Base-by-base conservation (phyloP, 257 asterid species). In the Osmanthus fragrans region DNA sequence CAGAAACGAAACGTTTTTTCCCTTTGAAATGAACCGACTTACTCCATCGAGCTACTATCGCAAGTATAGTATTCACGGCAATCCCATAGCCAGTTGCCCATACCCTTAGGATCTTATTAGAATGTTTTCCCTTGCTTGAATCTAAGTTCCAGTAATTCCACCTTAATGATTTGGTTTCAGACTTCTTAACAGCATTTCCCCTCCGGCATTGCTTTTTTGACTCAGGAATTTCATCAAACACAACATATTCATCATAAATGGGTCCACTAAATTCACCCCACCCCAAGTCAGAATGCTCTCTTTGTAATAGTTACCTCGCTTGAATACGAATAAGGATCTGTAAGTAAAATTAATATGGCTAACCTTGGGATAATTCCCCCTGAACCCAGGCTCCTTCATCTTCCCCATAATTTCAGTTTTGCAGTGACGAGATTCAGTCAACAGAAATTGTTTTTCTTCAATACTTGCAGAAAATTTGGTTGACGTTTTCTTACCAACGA, bases 261-360 rank as follows among this genome's bases (percentile, higher is more conserved):
- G 96, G 89, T 75, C 92, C 99, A 78, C 97, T 91, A 79, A 93
- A 84, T 85, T 92, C 99, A 83, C 97, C 99, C 86, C 90, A 76
- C 88, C 92, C 98, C 92, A 93, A 85, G 74, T 92, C 99, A n/a
- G 97, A 89, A 81, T 70, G 82, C 88, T 90, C 96, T 76, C 98
- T 90, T 78, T 80, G 92, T 78, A 92, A 95, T 68, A 79, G 77
- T 78, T 76, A 19, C 83, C 86, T 58, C 83, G 82, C 32, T 92
- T 97, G 84, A 90, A 90, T 77, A 83, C 65, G 58, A 81, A 79
- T 33, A 82, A 89, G 18, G 91, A 83, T 83, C 84, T 90, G 81
- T 83, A 83, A 42, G 80, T 71, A 13, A 70, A 60, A 79, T 58
- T 87, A 42, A 40, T 49, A 69, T 82, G 85, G 56, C 73, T 89